phyloP scores from a whole-genome alignment of 1,284 basidiomycete genomes.

The Megacollybia platyphylla region DNA sequence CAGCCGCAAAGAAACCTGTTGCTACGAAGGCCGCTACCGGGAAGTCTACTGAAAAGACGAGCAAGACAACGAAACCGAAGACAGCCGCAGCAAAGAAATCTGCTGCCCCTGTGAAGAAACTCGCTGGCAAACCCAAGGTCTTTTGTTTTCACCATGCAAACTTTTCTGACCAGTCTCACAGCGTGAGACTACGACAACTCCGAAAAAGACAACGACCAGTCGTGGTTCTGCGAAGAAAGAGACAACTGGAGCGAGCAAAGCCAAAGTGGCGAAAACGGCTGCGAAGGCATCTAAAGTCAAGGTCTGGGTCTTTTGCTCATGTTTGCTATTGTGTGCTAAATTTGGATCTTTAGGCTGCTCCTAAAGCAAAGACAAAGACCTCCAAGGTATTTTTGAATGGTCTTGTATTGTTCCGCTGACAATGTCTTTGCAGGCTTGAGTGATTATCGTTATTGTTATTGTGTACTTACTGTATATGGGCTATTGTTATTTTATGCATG shows the following conservation, averaged over 20 bases:
- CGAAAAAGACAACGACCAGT: conserved; percentile 22
- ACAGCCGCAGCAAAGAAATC: conserved; percentile 13
- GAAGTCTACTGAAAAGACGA: conserved; percentile 14
- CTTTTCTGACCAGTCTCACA: too few species aligned
- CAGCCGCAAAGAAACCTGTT: conserved; percentile 14
- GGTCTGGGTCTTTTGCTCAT: conserved; percentile 9
- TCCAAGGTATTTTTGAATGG: not conserved
- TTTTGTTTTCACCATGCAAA: not conserved
- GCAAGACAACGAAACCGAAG: conserved; percentile 21
- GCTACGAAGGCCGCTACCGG: conserved; percentile 14
- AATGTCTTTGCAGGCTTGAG: not conserved
- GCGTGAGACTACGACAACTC: conserved; percentile 8
- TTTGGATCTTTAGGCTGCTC: not conserved
- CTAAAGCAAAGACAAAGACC: not conserved
- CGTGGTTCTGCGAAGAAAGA: conserved; percentile 17
- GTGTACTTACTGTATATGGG: conserved; percentile 1
- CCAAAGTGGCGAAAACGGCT: conserved; percentile 23
- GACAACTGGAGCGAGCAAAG: conserved; percentile 20
- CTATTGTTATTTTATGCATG: not conserved
- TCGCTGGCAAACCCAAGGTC: conserved; percentile 21
- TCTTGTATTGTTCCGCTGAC: not conserved
- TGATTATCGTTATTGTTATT: not conserved
- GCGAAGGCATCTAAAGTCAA: conserved; percentile 22
- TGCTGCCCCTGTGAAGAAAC: conserved; percentile 22
- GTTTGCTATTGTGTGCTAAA: conserved; percentile 7